Evolutionary conservation across 139 green algal genomes (phyloP).

Genomic region (Chlamydomonas schloesseri): DNA sequence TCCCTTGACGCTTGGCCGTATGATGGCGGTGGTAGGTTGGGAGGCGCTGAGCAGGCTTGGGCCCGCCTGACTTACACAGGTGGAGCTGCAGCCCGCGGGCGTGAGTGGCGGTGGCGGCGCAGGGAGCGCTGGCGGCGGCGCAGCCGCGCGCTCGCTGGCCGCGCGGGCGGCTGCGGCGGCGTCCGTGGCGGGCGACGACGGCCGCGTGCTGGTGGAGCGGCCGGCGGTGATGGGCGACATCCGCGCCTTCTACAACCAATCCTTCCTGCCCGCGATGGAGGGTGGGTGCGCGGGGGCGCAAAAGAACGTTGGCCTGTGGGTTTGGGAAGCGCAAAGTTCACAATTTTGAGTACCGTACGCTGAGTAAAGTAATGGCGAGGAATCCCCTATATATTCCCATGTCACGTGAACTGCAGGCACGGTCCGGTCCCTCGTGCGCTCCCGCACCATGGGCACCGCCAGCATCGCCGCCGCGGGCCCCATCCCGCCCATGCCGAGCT

Average conservation of each 20-base stretch:
- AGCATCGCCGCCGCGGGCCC: too few relatives aligned
- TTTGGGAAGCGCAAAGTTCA: not conserved
- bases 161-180: not conserved
- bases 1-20: not conserved
- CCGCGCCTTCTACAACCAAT: slow-evolving; percentile 12
- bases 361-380: too few relatives aligned
- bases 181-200: not conserved
- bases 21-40: too few relatives aligned
- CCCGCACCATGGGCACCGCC: too few relatives aligned
- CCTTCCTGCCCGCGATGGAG: not conserved
- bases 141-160: not conserved
- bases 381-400: too few relatives aligned
- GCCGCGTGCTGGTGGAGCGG: not conserved
- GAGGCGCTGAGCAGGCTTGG: too few relatives aligned
- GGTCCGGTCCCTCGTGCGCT: too few relatives aligned
- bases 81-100: not conserved
- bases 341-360: too few relatives aligned
- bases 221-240: slow-evolving; percentile 1
- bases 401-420: too few relatives aligned
- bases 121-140: not conserved
- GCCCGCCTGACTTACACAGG: not conserved
- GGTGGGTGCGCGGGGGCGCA: not conserved
- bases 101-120: not conserved
- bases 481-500: too few relatives aligned
- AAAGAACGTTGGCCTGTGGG: not conserved